Base-by-base conservation (phyloP, 345 rosid species). In the Limnanthes douglasii region DNA sequence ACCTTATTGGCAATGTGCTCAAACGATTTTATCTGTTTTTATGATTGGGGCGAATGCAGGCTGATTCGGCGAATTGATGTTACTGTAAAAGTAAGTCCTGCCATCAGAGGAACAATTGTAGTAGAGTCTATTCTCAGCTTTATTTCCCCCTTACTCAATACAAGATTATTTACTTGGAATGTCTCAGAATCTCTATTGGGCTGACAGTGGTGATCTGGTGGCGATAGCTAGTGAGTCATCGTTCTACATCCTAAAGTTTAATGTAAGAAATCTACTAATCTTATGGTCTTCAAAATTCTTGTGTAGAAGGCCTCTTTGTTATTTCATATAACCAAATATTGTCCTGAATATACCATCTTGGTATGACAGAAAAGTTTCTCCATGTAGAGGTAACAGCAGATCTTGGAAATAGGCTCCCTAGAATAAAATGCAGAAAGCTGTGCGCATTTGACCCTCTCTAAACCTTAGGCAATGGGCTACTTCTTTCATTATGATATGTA, bases 1-100 rank as follows among this genome's bases (percentile, higher is more conserved):
- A 69, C 73, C 43, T 57, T 88, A 45, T 58, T 88, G 65, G 93
- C 95, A 21, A 83, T 88, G 95, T 75, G 97, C 75, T 74, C 93
- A 45, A 88, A 70, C 58, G 97, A 83, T 56, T 88, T 88, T 53
- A 88, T 83, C 45, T 88, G 97, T 58, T 88, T 88, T 56, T 83
- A 78, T 61, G 97, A 88, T 63, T 88, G 97, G 97, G 74, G 69
- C 55, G 95, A 88, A 41, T 88, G 95, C 70, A 69, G 93, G 62
- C 55, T 88, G 66, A 73, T 88, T 55, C 68, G 95, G 41, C 73
- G 97, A 37, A 83, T 88, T 60, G 97, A 88, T 62, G 97, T 88
- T 17, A 69, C 69, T 30, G 93, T 88, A 46, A 88, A 88, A 62
- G 94, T 86, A 71, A 75, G 93, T 22, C 16, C 20, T 28, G 34